Percentiles rank a stretch among this genome's conserved stretches.
Conservation (phyloP, 2,329 filamentous ascomycete genomes). For the Pseudopithomyces maydicus region DNA sequence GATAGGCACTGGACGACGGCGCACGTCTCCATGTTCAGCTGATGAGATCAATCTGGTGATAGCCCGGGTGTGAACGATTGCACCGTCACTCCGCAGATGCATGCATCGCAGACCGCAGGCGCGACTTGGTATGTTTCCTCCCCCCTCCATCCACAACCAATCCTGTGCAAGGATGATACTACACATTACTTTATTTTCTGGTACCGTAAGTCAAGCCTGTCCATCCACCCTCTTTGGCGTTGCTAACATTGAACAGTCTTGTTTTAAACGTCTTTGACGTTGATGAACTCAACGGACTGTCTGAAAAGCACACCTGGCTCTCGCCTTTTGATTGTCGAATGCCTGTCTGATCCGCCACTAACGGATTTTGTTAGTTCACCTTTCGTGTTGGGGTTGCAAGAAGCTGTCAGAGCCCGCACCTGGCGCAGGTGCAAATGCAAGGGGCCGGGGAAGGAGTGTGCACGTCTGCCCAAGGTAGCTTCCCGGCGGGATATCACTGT, state of each 20-base stretch:
- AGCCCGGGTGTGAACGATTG: no score
- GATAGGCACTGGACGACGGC: no score
- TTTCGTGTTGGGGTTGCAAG: not conserved
- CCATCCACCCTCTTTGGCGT: not conserved
- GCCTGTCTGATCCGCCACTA: not conserved
- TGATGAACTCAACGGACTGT: slow-evolving; percentile 45
- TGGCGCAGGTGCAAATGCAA: not conserved
- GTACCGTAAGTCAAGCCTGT: slow-evolving; percentile 7
- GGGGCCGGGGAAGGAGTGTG: not conserved
- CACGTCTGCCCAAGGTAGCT: not conserved
- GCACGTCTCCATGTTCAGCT: no score
- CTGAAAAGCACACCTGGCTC: slow-evolving; percentile 28
- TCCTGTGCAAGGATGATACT: slow-evolving; percentile 70
- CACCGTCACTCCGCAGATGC: not conserved
- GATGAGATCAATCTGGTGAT: no score
- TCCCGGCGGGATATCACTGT: not conserved
- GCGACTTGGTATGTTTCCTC: slow-evolving; percentile 32
- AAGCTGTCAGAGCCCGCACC: not conserved
- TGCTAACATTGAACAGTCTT: not conserved
- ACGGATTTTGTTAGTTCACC: not conserved
- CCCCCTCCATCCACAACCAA: not conserved
- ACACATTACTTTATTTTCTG: slow-evolving; percentile 66
- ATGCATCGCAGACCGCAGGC: not conserved
- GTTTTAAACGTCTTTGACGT: slow-evolving; percentile 22
- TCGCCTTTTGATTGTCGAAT: not conserved